Conservation (phyloP, 345 rosid species). For the Carallia pectinifolia region DNA sequence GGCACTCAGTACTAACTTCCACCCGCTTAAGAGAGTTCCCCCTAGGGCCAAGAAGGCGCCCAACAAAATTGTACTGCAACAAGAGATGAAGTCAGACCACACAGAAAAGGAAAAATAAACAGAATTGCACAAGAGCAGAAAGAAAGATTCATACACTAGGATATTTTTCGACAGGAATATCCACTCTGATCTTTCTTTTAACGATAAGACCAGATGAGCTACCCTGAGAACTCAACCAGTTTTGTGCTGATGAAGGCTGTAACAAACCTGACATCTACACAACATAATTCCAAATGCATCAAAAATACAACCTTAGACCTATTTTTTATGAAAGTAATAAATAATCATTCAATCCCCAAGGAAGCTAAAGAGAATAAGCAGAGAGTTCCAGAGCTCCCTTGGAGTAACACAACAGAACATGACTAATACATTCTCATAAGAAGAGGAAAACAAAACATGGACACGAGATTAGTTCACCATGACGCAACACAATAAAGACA, state of each 20-base stretch:
- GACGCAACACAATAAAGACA: slow-evolving; percentile 6
- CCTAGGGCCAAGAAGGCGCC: slow-evolving; percentile 97
- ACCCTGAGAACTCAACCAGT: slow-evolving; percentile 75
- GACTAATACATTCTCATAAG: neutral
- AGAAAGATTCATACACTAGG: slow-evolving; percentile 61
- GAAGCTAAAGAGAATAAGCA: neutral
- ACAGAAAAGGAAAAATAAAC: slow-evolving; percentile 1
- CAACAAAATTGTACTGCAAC: slow-evolving; percentile 95
- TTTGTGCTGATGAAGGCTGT: slow-evolving; percentile 62
- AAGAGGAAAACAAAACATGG: slow-evolving; percentile 1
- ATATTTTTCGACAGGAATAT: slow-evolving; percentile 82
- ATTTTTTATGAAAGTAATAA: neutral
- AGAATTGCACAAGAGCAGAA: neutral
- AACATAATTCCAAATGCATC: slow-evolving; percentile 28
- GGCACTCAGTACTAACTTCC: slow-evolving; percentile 96
- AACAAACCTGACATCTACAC: slow-evolving; percentile 69
- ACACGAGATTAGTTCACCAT: neutral
- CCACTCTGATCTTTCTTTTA: slow-evolving; percentile 82
- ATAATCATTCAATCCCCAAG: neutral
- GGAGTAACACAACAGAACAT: slow-evolving; percentile 12
- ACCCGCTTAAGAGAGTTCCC: slow-evolving; percentile 98
- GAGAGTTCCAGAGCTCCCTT: neutral
- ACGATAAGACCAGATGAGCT: slow-evolving; percentile 86
- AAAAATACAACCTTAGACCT: slow-evolving; percentile 12
- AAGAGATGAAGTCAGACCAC: slow-evolving; percentile 23